Conservation (phyloP, 1,284 basidiomycete species). For the Trichosporon ovoides region DNA sequence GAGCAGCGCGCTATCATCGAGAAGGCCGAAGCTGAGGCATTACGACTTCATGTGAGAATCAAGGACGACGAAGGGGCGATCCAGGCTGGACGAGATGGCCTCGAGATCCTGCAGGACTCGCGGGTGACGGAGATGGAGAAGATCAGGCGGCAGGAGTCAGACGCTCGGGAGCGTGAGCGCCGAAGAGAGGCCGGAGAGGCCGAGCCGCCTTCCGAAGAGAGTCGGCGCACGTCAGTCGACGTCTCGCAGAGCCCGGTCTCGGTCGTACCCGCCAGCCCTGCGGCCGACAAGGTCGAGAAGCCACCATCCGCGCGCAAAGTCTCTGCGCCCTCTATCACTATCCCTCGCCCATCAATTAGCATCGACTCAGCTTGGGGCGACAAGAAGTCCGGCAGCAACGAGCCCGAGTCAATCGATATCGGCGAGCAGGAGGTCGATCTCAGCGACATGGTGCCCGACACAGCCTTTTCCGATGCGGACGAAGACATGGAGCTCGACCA, state of each 20-base stretch:
- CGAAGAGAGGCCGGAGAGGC: background rate
- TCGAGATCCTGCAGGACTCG: conserved; percentile 32
- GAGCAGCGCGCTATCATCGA: conserved; percentile 36
- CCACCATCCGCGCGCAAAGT: background rate
- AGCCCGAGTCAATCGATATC: conserved; percentile 1
- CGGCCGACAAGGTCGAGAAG: background rate
- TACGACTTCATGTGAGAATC: conserved; percentile 36
- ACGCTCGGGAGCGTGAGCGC: conserved; percentile 11
- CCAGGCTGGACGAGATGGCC: conserved; percentile 39
- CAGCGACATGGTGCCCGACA: conserved; percentile 31
- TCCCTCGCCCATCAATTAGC: background rate
- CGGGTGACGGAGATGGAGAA: conserved; percentile 13
- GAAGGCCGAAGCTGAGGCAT: conserved; percentile 26
- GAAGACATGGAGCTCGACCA: conserved; percentile 9
- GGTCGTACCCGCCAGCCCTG: background rate
- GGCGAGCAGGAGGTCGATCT: conserved; percentile 32
- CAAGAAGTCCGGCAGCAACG: background rate
- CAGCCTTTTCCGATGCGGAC: conserved; percentile 4
- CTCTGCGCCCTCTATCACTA: background rate
- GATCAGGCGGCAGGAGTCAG: conserved; percentile 13
- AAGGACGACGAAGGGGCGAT: conserved; percentile 26
- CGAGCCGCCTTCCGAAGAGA: background rate
- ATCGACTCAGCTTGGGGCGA: conserved; percentile 21
- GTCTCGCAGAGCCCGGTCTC: background rate
- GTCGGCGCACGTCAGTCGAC: background rate